Evolutionary conservation across 2,329 filamentous ascomycete species (phyloP), one percentile per base, ranked within the genome.

Genomic region (Trichoderma breve): DNA sequence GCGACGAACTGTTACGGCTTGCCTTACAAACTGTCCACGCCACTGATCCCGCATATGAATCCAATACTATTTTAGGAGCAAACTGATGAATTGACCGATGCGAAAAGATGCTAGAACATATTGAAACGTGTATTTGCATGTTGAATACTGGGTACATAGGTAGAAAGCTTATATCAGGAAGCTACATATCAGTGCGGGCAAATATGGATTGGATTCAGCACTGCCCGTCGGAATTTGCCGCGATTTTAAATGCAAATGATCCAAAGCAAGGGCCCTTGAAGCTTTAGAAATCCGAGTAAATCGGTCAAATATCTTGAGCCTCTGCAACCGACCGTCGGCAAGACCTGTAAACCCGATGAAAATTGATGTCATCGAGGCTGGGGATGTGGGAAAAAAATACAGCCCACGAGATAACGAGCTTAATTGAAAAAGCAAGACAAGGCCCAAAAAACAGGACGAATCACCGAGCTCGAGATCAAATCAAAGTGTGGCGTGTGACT

Each of bases 401-500:
- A 21, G 4, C 24, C 34, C n/a, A 43, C 30, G 34, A 30, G 6
- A 55, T 28, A 47, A 9, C 18, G n/a, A 26, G 28, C 21, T 32
- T 18, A 9, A 8, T n/a, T 1, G 14, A 18, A 26, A 47, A 26
- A 28, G 58, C 18, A 34, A 21, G 9, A 14, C 28, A 69, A 34
- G 14, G 14, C 8, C 36, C 18, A 12, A 26, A 11, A 51, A 34
- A 24, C n/a, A n/a, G 39, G n/a, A 30, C 36, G 28, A 61, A 36
- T 14, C 15, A 11, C 12, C 7, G 26, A 51, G 53, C 66, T 43
- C 30, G 58, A 24, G 43, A 51, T 28, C 36, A 58, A 32, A 36
- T 28, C 34, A 12, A 32, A 21, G 65, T 67, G 65, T 68, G 65
- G 65, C 65, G 65, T 47, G 53, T 68, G 65, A 60, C 65, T 60